Percentiles rank a stretch among this genome's conserved stretches.
Evolutionary conservation across 1,284 basidiomycete genomes (phyloP).

Genomic region (Heterobasidion irregulare): DNA sequence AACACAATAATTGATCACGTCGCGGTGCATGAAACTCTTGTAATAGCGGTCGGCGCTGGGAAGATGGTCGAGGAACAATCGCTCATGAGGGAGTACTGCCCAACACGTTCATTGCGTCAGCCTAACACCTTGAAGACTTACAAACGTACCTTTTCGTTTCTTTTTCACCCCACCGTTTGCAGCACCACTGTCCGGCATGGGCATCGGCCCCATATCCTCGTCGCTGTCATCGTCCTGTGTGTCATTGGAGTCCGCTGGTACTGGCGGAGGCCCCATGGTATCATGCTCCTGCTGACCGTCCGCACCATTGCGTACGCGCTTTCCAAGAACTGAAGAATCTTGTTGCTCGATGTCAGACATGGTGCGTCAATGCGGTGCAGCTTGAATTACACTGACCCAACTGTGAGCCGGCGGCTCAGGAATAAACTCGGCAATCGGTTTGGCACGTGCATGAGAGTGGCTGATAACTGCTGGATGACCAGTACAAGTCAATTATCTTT

Average conservation of each 20-base stretch:
- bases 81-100: constrained; percentile 70
- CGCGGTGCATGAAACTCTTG: constrained; percentile 98
- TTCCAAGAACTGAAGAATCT: constrained; percentile 47
- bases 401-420: no score
- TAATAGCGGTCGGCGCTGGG: constrained; percentile 91
- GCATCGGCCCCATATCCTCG: constrained; percentile 74
- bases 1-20: constrained; percentile 82
- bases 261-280: constrained; percentile 9
- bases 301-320: constrained; percentile 42
- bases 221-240: constrained; percentile 26
- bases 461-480: no score
- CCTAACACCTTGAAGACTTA: constrained; percentile 19
- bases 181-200: constrained; percentile 41
- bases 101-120: constrained; percentile 15
- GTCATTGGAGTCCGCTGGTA: constrained; percentile 19
- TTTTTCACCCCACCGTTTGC: constrained; percentile 41
- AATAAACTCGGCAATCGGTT: no score
- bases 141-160: constrained; percentile 58
- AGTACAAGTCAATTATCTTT: no score
- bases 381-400: no score
- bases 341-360: constrained; percentile 22
- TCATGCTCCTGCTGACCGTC: constrained; percentile 17
- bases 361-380: neutral
- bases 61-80: constrained; percentile 85
- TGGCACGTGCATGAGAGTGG: neutral